Conservation (phyloP, 2,329 filamentous ascomycete species). For the Penicillium expansum region DNA sequence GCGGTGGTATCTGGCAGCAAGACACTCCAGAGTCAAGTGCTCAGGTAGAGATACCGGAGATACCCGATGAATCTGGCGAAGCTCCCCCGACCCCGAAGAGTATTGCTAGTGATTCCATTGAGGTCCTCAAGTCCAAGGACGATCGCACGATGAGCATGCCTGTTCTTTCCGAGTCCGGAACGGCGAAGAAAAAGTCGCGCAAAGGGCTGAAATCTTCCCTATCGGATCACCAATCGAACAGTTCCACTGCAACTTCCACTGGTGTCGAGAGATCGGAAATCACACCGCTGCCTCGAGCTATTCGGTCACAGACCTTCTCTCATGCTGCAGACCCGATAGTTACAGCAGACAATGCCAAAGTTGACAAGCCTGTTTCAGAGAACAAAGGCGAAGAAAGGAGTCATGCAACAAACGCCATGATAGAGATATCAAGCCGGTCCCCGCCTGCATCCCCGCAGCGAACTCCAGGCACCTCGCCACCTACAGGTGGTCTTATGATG, state of each 20-base stretch:
- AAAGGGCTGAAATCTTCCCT: conserved; percentile 29
- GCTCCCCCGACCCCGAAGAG: conserved; percentile 22
- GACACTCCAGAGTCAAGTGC: conserved; percentile 44
- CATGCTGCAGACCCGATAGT: conserved; percentile 63
- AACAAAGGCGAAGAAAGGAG: conserved; percentile 56
- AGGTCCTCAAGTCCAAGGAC: conserved; percentile 33
- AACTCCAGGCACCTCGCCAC: conserved; percentile 47
- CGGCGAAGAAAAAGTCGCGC: conserved; percentile 27
- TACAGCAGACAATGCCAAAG: conserved; percentile 64
- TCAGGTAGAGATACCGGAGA: conserved; percentile 38
- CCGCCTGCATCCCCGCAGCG: conserved; percentile 54
- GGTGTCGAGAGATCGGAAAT: conserved; percentile 35
- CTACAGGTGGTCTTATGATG: conserved; percentile 36
- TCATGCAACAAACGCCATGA: conserved; percentile 64
- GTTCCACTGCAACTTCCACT: conserved; percentile 27
- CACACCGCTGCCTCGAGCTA: conserved; percentile 52
- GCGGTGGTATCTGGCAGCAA: conserved; percentile 76
- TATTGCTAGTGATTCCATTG: conserved; percentile 22
- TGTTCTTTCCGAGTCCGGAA: conserved; percentile 26
- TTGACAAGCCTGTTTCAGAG: conserved; percentile 60
- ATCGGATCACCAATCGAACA: conserved; percentile 20
- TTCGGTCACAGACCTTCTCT: conserved; percentile 63
- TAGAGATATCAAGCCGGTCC: conserved; percentile 63
- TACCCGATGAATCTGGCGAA: conserved; percentile 36
- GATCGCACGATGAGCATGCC: conserved; percentile 37